Base-by-base conservation (phyloP, 169 alveolate species). In the Eimeria falciformis region DNA sequence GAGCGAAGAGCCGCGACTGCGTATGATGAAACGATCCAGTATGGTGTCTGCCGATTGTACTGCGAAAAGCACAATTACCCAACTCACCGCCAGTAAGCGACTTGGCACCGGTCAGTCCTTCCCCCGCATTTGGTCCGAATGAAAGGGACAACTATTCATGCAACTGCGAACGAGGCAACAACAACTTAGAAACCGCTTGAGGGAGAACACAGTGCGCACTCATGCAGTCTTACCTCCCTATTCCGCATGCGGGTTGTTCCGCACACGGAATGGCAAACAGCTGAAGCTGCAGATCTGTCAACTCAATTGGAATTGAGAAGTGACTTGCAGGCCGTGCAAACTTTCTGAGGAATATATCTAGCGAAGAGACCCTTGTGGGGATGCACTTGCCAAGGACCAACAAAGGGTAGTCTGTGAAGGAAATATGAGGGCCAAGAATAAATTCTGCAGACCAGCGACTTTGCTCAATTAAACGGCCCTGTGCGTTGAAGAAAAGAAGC, bases 391-490 rank as follows among this genome's bases (percentile, higher is more conserved):
- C 78, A 33, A 94, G 62, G 56, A 93, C 79, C 14, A 92, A 68
- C n/a, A 92, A 25, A 43, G 96, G 94, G 58, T 82, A 81, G 71
- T 93, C 95, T 18, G 90, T 84, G 56, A 94, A 83, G 77, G 92
- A 89, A 85, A 93, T 77, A 27, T 27, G 92, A 58, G 90, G 47
- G 33, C 94, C 95, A n/a, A 92, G 88, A 37, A 94, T 92, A 40
- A 94, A 81, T 88, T 91, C 96, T 7, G 93, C 81, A 1, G 95
- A 93, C 96, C 96, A 94, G 23, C 85, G 71, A 0, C 85, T 66
- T 68, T 83, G 94, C 7, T 81, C 92, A 21, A 77, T 53, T 3
- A 69, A 29, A 21, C 92, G 45, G 27, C 94, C 90, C 37, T 66
- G 86, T 17, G 29, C 27, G 29, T 27, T 90, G 55, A 79, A 90